Evolutionary conservation across 2,329 filamentous ascomycete species (phyloP).

Genomic region (Pyrenophora teres): DNA sequence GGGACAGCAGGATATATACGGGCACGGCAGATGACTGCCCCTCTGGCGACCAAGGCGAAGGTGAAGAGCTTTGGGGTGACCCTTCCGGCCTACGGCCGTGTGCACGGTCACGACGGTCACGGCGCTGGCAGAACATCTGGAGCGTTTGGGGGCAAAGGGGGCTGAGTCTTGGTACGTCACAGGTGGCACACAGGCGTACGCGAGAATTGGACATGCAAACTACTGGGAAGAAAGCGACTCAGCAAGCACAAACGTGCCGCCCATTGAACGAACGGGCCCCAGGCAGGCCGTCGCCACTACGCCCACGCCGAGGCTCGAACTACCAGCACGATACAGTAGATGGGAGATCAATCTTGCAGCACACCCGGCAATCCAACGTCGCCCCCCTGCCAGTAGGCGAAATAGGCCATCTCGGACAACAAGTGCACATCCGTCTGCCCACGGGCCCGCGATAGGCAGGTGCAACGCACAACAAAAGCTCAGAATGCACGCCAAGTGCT

Average conservation of each 20-base stretch:
- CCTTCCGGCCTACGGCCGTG: conserved; percentile 11
- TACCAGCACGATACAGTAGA: not conserved
- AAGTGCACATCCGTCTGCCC: not conserved
- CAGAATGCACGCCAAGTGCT: conserved; percentile 2
- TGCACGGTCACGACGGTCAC: conserved; percentile 18
- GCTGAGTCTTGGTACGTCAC: conserved; percentile 18
- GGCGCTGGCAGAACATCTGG: conserved; percentile 7
- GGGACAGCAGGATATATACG: conserved; percentile 16
- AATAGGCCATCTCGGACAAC: not conserved
- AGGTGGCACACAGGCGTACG: conserved; percentile 6
- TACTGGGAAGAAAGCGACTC: conserved; percentile 6
- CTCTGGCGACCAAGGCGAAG: conserved; percentile 6
- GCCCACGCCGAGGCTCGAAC: not conserved
- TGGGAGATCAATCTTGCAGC: conserved; percentile 5
- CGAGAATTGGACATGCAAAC: conserved; percentile 2
- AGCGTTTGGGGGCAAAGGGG: conserved; percentile 16
- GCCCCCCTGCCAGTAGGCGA: not conserved
- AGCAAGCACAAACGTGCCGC: not conserved
- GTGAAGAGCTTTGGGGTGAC: conserved; percentile 9
- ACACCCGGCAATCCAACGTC: not conserved
- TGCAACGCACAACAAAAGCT: not conserved
- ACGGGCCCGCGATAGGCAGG: conserved; percentile 10
- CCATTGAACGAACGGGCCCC: not conserved
- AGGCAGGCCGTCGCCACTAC: not conserved
- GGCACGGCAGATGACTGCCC: conserved; percentile 6